These are phyloP conservation scores for Clathrus columnatus DNA, from an alignment of 768 basidiomycete genomes.

Conservation along the genomic window DNA sequence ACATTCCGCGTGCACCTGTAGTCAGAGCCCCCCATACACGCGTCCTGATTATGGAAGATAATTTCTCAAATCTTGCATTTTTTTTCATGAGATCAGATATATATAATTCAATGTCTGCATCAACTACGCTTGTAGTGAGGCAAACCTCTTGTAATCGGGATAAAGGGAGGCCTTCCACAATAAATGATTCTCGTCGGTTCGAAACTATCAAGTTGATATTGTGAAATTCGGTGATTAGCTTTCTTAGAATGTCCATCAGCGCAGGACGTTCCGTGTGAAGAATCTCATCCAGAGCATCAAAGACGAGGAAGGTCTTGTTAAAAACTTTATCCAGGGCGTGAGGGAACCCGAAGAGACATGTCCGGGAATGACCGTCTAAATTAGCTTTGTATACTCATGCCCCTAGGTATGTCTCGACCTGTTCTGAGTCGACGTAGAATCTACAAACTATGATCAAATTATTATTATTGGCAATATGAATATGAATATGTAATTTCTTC, in stretches of 20 bases:
- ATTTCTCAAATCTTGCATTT: not conserved
- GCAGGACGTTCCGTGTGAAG: conserved; percentile 9
- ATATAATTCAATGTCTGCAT: not conserved
- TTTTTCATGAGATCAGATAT: not conserved
- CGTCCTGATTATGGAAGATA: too few relatives aligned
- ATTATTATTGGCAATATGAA: too few relatives aligned
- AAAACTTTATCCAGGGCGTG: conserved; percentile 8
- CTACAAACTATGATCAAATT: too few relatives aligned
- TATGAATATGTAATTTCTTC: too few relatives aligned
- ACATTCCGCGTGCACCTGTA: not conserved
- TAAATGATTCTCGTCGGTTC: conserved; percentile 4
- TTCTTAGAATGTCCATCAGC: conserved; percentile 10
- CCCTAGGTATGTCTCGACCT: too few relatives aligned
- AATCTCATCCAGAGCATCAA: conserved; percentile 19
- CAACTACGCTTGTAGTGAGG: too few relatives aligned
- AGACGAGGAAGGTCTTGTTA: conserved; percentile 12
- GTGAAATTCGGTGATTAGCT: conserved; percentile 2
- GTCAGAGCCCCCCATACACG: not conserved
- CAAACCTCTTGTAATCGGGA: too few relatives aligned
- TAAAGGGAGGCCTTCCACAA: too few relatives aligned
- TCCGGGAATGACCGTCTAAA: not conserved
- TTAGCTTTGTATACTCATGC: too few relatives aligned
- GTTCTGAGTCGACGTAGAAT: too few relatives aligned
- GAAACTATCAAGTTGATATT: conserved; percentile 10
- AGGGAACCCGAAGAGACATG: conserved; percentile 11